Evolutionary conservation across 208 protist genomes (phyloP).

Genomic region (Crithidia sp.): DNA sequence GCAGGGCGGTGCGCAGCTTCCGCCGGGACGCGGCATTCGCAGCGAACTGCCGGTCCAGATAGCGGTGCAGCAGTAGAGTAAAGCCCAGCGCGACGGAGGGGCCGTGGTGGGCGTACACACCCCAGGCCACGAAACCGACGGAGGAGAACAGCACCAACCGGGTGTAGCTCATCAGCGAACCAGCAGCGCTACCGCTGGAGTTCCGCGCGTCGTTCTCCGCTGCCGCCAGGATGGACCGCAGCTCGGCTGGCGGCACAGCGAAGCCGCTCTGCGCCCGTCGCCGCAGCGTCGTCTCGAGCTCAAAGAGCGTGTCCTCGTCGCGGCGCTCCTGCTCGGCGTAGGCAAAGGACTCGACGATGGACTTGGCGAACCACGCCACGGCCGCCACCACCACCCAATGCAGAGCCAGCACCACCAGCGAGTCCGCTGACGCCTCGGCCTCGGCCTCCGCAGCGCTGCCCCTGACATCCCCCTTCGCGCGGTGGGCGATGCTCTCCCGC

Average conservation of each 20-base stretch:
- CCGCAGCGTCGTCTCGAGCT: constrained; percentile 30
- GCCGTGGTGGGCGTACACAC: constrained; percentile 34
- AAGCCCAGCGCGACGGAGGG: constrained; percentile 36
- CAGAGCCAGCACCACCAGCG: constrained; percentile 52
- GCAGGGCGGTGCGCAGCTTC: constrained; percentile 39
- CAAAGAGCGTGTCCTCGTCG: constrained; percentile 42
- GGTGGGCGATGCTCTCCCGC: constrained; percentile 72
- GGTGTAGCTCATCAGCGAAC: constrained; percentile 9
- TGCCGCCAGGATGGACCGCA: constrained; percentile 11
- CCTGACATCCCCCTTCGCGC: constrained; percentile 35
- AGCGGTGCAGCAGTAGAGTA: constrained; percentile 52
- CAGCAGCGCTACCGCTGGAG: background rate
- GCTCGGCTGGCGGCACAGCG: constrained; percentile 13
- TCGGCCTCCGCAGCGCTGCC: constrained; percentile 11
- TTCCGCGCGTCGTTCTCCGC: constrained; percentile 17
- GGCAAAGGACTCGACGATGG: constrained; percentile 88
- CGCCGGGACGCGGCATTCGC: constrained; percentile 40
- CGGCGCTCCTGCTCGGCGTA: constrained; percentile 60
- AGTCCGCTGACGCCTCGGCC: constrained; percentile 29
- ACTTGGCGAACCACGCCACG: constrained; percentile 85
- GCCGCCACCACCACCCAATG: constrained; percentile 66
- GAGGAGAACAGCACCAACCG: constrained; percentile 8
- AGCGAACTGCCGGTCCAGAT: constrained; percentile 39
- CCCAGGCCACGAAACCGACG: constrained; percentile 26
- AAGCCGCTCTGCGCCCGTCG: constrained; percentile 9